Base-by-base conservation (phyloP, 108 stramenopile species). In the Discostella stelligeroides region DNA sequence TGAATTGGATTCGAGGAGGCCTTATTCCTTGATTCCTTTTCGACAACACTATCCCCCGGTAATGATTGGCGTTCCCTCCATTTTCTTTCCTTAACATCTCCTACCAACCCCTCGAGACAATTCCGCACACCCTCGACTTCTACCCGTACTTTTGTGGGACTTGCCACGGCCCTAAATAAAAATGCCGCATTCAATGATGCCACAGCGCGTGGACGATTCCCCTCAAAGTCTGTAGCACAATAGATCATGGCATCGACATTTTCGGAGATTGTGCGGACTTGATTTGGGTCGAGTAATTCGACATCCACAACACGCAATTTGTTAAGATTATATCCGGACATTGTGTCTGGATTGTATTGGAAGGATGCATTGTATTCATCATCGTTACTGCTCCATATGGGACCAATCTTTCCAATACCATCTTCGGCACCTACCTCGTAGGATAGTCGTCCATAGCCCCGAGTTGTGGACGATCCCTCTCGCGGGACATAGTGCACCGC, bases 381-480 rank as follows among this genome's bases (percentile, higher is more conserved):
- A 45, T 85, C 86, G 14, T n/a, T n/a, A n/a, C 63, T 63, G 50
- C 72, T 75, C 92, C 91, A 92, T 1, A 85, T 85, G 1, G 92
- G 48, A 27, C 87, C 89, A 40, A 92, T 86, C 13, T 40, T 66
- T 7, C 92, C 92, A 0, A 75, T 45, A 0, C 88, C 87, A 75
- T 88, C 87, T 77, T 92, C 92, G 47, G 92, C 92, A 10, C 92
- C 92, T 8, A 92, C 88, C 72, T 90, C 93, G 63, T 95, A 95
- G 43, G 84, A 81, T 28, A 95, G 73, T 30, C 93, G 82, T 20
- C 88, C 90, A 66, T 89, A 95, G 0, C 90, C 90, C 4, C 93
- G 79, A 4, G 84, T 62, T 7, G 88, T 88, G n/a, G 85, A 55
- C 67, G 79, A 68, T 2, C 92, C 88, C n/a, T n/a, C n/a, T n/a